These are phyloP conservation scores for Globisporangium paddicum DNA, from an alignment of 352 stramenopile genomes.

Conservation along the genomic window DNA sequence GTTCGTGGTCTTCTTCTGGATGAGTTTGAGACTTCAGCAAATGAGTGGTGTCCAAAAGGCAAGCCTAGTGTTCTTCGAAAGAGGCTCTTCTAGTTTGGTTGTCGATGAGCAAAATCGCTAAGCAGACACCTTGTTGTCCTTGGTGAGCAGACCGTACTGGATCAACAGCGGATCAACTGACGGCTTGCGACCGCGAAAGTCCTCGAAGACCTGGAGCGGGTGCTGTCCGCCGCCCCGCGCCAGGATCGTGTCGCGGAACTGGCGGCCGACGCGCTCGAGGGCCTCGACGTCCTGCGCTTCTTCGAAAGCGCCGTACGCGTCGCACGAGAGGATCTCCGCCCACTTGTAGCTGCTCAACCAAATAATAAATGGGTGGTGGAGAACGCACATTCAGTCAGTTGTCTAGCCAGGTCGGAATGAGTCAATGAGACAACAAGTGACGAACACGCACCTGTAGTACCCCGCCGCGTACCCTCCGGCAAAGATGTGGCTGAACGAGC, in stretches of 20 bases:
- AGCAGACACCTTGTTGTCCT: background rate
- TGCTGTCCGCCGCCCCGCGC: slow-evolving; percentile 83
- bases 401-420: background rate
- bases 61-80: no score
- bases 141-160: slow-evolving; percentile 88
- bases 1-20: no score
- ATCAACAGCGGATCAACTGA: slow-evolving; percentile 92
- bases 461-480: slow-evolving; percentile 96
- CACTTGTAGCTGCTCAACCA: slow-evolving; percentile 87
- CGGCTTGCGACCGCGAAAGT: slow-evolving; percentile 94
- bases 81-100: no score
- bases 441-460: slow-evolving; percentile 89
- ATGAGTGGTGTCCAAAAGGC: no score
- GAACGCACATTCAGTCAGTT: slow-evolving; percentile 5
- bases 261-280: slow-evolving; percentile 76
- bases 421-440: slow-evolving; percentile 1
- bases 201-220: slow-evolving; percentile 92
- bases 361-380: slow-evolving; percentile 3
- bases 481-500: slow-evolving; percentile 98
- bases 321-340: slow-evolving; percentile 96
- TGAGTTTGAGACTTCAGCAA: no score
- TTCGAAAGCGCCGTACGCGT: slow-evolving; percentile 97
- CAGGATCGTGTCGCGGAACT: slow-evolving; percentile 94
- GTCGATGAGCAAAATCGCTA: background rate
- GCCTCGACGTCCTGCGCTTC: slow-evolving; percentile 78